A percentile compares a stretch with the other conserved stretches of the same genome.
These are phyloP conservation scores for Didymella pomorum DNA, from an alignment of 2,329 filamentous ascomycete species.

Conservation along the genomic window DNA sequence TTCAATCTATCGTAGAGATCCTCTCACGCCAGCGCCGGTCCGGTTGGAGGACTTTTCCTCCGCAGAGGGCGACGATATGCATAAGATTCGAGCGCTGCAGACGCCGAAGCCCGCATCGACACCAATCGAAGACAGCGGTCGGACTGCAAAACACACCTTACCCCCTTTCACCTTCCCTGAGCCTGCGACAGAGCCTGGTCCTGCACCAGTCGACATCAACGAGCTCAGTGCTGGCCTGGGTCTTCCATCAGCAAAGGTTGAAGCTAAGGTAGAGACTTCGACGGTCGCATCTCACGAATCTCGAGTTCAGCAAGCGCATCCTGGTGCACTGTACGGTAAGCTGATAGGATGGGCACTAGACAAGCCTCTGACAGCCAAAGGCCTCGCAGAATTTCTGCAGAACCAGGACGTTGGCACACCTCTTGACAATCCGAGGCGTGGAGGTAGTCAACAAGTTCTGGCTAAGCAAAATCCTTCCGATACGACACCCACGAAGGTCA, in stretches of 20 bases:
- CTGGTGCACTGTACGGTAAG: slow-evolving; percentile 26
- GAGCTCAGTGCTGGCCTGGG: slow-evolving; percentile 29
- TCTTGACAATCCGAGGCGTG: no score
- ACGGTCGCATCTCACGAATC: slow-evolving; percentile 10
- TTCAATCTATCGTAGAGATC: not conserved
- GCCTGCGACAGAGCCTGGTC: not conserved
- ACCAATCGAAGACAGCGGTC: not conserved
- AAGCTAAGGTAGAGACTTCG: not conserved
- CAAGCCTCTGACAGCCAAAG: slow-evolving; percentile 33
- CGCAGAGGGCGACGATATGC: not conserved
- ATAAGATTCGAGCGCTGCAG: not conserved
- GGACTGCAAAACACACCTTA: not conserved
- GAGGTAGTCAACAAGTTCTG: no score
- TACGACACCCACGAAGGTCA: not conserved
- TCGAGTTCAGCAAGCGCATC: slow-evolving; percentile 4
- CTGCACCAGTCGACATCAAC: slow-evolving; percentile 20
- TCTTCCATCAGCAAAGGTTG: slow-evolving; percentile 18
- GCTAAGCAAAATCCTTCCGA: no score
- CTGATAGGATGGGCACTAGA: slow-evolving; percentile 32
- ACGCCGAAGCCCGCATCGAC: not conserved
- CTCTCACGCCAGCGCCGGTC: slow-evolving; percentile 1
- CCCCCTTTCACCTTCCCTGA: not conserved
- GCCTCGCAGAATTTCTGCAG: slow-evolving; percentile 27
- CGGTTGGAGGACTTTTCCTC: slow-evolving; percentile 6
- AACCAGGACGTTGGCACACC: slow-evolving; percentile 1